A percentile compares a stretch with the other conserved stretches of the same genome.
phyloP scores from a whole-genome alignment of 1,284 basidiomycete species.

The Trichosporon faecale region DNA sequence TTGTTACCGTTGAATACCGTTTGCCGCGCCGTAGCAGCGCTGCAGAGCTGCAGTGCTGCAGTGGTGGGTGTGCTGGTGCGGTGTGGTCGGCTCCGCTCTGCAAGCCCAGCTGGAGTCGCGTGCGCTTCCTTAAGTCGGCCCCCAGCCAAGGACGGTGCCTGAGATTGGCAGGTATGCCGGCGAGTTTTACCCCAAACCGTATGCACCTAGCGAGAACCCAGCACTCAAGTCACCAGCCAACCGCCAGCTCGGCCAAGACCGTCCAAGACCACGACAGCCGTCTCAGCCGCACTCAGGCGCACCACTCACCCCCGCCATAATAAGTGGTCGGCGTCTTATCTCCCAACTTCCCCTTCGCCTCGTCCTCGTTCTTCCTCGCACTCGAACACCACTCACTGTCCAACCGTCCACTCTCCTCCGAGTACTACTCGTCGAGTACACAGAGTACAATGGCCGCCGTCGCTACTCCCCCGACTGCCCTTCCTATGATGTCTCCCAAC shows the following conservation, averaged over 20 bases:
- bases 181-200: not conserved
- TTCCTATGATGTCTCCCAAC: not conserved
- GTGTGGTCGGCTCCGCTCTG: too few relatives aligned
- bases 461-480: conserved; percentile 4
- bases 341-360: not conserved
- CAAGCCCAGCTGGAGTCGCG: too few relatives aligned
- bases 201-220: not conserved
- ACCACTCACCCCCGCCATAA: not conserved
- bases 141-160: not conserved
- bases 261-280: not conserved
- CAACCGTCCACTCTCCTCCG: not conserved
- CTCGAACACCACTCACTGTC: not conserved
- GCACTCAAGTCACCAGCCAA: not conserved
- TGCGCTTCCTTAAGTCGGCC: not conserved
- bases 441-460: conserved; percentile 6
- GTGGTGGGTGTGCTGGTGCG: too few relatives aligned
- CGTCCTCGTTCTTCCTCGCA: not conserved
- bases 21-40: too few relatives aligned
- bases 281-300: too few relatives aligned
- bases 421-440: not conserved
- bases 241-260: not conserved
- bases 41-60: not conserved
- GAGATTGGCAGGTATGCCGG: not conserved
- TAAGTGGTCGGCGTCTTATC: not conserved
- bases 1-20: too few relatives aligned